Conservation (phyloP, 129 eudicot genomes). For the Lactuca sativa region DNA sequence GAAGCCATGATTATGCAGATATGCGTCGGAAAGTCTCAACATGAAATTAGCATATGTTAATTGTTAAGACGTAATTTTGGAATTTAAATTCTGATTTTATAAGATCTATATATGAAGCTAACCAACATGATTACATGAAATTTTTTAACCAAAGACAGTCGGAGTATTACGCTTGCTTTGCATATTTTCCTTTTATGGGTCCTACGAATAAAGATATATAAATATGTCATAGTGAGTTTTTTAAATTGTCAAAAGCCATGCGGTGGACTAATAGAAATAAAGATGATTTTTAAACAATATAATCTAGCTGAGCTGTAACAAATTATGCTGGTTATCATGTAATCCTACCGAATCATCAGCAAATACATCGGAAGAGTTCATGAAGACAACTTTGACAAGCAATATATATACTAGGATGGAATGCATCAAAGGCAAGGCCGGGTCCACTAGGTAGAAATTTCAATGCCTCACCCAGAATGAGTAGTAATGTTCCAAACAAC, state of each 20-base stretch:
- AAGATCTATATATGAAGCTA: background rate
- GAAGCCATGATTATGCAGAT: slow-evolving; percentile 18
- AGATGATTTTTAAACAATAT: slow-evolving; percentile 7
- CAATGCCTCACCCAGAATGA: background rate
- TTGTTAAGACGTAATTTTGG: background rate
- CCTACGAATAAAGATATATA: background rate
- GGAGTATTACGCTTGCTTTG: background rate
- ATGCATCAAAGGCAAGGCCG: slow-evolving; percentile 8
- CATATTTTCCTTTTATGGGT: slow-evolving; percentile 9
- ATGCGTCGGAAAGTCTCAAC: background rate
- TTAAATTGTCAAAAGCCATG: slow-evolving; percentile 4
- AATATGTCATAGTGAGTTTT: background rate
- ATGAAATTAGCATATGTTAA: background rate
- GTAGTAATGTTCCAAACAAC: background rate
- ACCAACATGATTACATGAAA: slow-evolving; percentile 5
- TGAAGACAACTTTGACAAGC: background rate
- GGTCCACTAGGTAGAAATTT: slow-evolving; percentile 1
- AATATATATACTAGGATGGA: background rate
- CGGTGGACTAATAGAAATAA: slow-evolving; percentile 19
- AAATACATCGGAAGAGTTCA: background rate
- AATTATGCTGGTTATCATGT: background rate
- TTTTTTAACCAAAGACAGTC: slow-evolving; percentile 6
- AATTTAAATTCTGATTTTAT: background rate
- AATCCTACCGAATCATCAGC: too few relatives aligned
- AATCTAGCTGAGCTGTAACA: background rate